phyloP scores from a whole-genome alignment of 805 yeast genomes.

The Kodamaea lidongshanica region DNA sequence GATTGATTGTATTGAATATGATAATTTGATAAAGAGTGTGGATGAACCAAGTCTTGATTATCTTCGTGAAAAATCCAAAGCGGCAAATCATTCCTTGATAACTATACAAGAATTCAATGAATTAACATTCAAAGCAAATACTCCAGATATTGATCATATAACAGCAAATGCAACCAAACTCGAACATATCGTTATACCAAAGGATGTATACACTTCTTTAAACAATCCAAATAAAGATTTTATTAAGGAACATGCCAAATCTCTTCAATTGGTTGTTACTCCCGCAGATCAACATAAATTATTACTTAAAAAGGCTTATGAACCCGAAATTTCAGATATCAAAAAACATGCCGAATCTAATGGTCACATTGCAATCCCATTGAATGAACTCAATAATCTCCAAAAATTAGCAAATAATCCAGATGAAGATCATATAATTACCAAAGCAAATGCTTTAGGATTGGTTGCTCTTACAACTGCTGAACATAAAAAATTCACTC shows the following conservation, averaged over 20 bases:
- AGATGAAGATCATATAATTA: slow-evolving; percentile 8
- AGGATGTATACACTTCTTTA: slow-evolving; percentile 12
- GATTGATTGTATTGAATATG: slow-evolving; percentile 11
- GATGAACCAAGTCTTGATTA: slow-evolving; percentile 8
- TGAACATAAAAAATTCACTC: slow-evolving; percentile 6
- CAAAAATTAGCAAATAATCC: slow-evolving; percentile 2
- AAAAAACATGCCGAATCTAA: slow-evolving; percentile 12
- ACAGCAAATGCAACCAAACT: slow-evolving; percentile 11
- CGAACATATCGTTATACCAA: slow-evolving; percentile 7
- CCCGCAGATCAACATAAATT: slow-evolving; percentile 5
- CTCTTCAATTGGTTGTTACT: slow-evolving; percentile 6
- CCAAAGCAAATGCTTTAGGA: slow-evolving; percentile 13
- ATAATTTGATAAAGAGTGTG: slow-evolving; percentile 10
- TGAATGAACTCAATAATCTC: not conserved
- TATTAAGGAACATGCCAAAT: slow-evolving; percentile 12
- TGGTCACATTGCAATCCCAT: slow-evolving; percentile 5
- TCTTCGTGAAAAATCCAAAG: slow-evolving; percentile 8
- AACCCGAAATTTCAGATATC: slow-evolving; percentile 14
- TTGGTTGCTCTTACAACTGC: slow-evolving; percentile 5
- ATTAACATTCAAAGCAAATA: slow-evolving; percentile 10
- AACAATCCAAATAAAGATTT: slow-evolving; percentile 20
- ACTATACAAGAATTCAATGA: slow-evolving; percentile 3
- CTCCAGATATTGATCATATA: slow-evolving; percentile 18
- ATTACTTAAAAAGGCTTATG: slow-evolving; percentile 9
- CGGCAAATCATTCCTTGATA: slow-evolving; percentile 6